Evolutionary conservation across 2,329 filamentous ascomycete genomes (phyloP).

Genomic region (Fusarium penzigii): DNA sequence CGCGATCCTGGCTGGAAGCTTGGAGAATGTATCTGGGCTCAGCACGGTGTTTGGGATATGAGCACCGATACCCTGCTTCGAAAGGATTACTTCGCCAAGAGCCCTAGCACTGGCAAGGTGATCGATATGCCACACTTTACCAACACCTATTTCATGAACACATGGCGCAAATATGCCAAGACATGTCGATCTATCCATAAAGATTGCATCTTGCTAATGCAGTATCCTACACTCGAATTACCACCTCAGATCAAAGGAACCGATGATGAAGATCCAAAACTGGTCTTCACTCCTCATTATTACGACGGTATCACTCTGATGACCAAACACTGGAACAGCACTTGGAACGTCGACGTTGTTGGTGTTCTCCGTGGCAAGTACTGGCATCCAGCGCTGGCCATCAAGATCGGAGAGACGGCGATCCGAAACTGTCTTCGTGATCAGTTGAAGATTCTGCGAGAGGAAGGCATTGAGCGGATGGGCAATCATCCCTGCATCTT

Average conservation of each 20-base stretch:
- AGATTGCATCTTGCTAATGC: constrained; percentile 83
- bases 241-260: constrained; percentile 88
- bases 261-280: constrained; percentile 80
- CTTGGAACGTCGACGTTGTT: constrained; percentile 96
- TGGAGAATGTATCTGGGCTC: constrained; percentile 95
- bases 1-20: constrained; percentile 86
- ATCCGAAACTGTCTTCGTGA: constrained; percentile 92
- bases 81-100: constrained; percentile 85
- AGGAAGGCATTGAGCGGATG: constrained; percentile 87
- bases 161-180: constrained; percentile 75
- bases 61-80: constrained; percentile 72
- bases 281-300: constrained; percentile 93
- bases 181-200: constrained; percentile 76
- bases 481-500: constrained; percentile 87
- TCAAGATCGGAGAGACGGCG: constrained; percentile 89
- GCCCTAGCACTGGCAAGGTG: constrained; percentile 70
- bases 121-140: constrained; percentile 86
- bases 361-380: constrained; percentile 90
- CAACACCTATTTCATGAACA: constrained; percentile 87
- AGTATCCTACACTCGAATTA: constrained; percentile 88
- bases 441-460: constrained; percentile 77
- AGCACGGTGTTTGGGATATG: constrained; percentile 94
- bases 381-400: constrained; percentile 82
- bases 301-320: constrained; percentile 96
- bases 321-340: constrained; percentile 98